phyloP scores from a whole-genome alignment of 2,329 filamentous ascomycete species.

The Colletotrichum sidae region DNA sequence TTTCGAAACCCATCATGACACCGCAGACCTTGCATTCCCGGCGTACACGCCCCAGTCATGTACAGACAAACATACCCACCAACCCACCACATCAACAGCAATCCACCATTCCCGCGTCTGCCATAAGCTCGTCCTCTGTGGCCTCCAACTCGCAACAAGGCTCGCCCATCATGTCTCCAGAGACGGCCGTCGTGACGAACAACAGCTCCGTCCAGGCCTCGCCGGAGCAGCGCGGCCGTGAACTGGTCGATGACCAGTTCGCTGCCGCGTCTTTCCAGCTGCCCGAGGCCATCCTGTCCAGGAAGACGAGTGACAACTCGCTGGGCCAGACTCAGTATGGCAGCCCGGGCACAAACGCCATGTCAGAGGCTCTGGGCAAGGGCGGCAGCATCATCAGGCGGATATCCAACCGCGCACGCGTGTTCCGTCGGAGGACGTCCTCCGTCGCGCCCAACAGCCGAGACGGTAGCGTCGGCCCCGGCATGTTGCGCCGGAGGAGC shows the following conservation, averaged over 20 bases:
- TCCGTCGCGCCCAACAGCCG: slow-evolving; percentile 81
- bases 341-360: slow-evolving; percentile 70
- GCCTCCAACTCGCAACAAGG: slow-evolving; percentile 66
- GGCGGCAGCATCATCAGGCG: slow-evolving; percentile 76
- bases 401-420: slow-evolving; percentile 83
- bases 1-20: slow-evolving; percentile 54
- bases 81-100: slow-evolving; percentile 41
- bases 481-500: slow-evolving; percentile 87
- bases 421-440: slow-evolving; percentile 79
- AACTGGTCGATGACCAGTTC: slow-evolving; percentile 60
- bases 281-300: slow-evolving; percentile 76
- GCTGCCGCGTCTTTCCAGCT: slow-evolving; percentile 72
- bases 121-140: slow-evolving; percentile 67
- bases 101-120: slow-evolving; percentile 60
- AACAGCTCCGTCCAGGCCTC: slow-evolving; percentile 75
- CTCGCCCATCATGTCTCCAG: slow-evolving; percentile 69
- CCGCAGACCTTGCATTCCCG: slow-evolving; percentile 53
- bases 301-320: slow-evolving; percentile 70
- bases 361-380: slow-evolving; percentile 54
- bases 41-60: slow-evolving; percentile 58
- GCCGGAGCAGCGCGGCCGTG: slow-evolving; percentile 70
- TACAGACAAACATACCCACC: slow-evolving; percentile 58
- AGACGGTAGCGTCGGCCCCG: slow-evolving; percentile 89
- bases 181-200: slow-evolving; percentile 63
- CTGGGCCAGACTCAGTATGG: slow-evolving; percentile 70